Base-by-base conservation (phyloP, 257 asterid genomes). In the Paraleonurus japonicus region DNA sequence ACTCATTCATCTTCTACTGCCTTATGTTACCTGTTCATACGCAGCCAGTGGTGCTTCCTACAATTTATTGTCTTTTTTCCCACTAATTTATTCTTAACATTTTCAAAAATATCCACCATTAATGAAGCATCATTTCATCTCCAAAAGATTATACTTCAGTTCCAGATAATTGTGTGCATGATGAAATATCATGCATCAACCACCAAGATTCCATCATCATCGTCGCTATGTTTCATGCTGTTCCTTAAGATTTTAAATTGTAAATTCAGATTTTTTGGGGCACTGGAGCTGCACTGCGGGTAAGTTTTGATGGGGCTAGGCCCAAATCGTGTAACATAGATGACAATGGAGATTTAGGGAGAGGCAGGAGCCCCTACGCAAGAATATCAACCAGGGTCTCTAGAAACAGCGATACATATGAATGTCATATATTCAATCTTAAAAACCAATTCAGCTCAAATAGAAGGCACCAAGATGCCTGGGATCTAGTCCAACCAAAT, bases 241-340 rank as follows among this genome's bases (percentile, higher is more conserved):
- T 3, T 45, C 61, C 28, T 71, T 66, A 39, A n/a, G 23, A 22
- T 71, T 61, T 7, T 30, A 48, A 24, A 71, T 61, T 19, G 24
- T 13, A 60, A 30, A 33, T 33, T 33, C 39, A 45, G 61, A 20
- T 60, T 59, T 28, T 71, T 22, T 20, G 1, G 10, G 53, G 35
- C 37, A 60, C 60, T 37, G 7, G 13, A 61, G 76, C 24, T 60
- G 61, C 37, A 28, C 39, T 24, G 43, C 26, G 11, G 15, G 7
- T 17, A 50, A 6, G 7, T 50, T 48, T 50, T 19, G 58, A 1
- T 13, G 4, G 26, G 65, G 54, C 26, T 2, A 23, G 65, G 53
- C 50, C 19, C 33, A 20, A 51, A 66, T n/a, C 26, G 6, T 28
- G 23, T 37, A 37, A 30, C 33, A 53, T 28, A 5, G 72, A 67